A percentile compares a stretch with the other conserved stretches of the same genome.
These are phyloP conservation scores for Aspergillus affinis DNA, from an alignment of 495 filamentous ascomycete genomes.

Conservation along the genomic window DNA sequence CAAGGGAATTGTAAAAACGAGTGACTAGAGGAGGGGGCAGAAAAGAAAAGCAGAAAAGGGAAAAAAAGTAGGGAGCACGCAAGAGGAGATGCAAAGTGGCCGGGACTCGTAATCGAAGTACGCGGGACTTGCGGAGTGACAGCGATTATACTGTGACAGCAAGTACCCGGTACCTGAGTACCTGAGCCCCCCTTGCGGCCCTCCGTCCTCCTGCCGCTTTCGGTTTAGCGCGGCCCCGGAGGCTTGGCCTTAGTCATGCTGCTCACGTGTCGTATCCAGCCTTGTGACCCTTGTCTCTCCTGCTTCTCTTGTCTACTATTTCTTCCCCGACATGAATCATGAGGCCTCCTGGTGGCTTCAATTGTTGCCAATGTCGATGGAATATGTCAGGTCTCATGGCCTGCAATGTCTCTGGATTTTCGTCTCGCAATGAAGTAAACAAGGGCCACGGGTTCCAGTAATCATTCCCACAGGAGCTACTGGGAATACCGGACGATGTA, in stretches of 20 bases:
- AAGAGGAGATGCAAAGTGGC: conserved; percentile 20
- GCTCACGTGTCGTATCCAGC: not conserved
- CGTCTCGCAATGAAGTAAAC: no score
- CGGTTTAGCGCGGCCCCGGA: not conserved
- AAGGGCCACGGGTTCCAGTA: not conserved
- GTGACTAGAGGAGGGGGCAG: conserved; percentile 1
- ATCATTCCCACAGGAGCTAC: not conserved
- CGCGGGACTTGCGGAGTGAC: not conserved
- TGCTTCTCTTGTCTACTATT: no score
- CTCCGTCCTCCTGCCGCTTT: not conserved
- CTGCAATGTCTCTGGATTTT: not conserved
- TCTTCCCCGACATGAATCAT: not conserved
- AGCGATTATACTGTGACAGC: not conserved
- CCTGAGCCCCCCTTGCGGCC: not conserved
- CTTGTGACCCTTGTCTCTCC: not conserved
- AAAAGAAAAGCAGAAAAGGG: conserved; percentile 6
- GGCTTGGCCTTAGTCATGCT: not conserved
- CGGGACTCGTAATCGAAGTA: conserved; percentile 1
- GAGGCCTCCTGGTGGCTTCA: not conserved
- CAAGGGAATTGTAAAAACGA: not conserved
- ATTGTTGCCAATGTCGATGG: not conserved
- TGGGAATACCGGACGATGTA: not conserved
- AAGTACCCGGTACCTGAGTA: not conserved
- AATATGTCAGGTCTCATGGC: not conserved
- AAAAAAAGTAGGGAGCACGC: conserved; percentile 7